These are phyloP conservation scores for Platanus orientalis DNA, from an alignment of 164 flowering plant genomes.

Conservation along the genomic window DNA sequence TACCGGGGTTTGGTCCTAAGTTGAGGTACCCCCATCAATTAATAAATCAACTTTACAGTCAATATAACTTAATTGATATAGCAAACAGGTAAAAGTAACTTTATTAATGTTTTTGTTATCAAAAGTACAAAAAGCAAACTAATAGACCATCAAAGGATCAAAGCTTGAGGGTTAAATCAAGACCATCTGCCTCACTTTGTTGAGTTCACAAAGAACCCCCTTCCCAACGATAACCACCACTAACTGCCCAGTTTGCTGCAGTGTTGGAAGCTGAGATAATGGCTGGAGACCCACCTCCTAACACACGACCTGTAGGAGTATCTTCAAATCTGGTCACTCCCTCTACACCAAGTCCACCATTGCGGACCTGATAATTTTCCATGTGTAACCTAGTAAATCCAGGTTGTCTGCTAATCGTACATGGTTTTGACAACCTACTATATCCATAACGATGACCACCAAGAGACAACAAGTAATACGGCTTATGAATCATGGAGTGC, in stretches of 20 bases:
- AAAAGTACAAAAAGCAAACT: too few species aligned
- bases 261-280: background rate
- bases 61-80: too few species aligned
- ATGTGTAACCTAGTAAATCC: background rate
- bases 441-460: background rate
- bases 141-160: too few species aligned
- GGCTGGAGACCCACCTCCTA: conserved; percentile 5
- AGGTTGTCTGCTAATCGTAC: background rate
- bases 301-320: too few species aligned
- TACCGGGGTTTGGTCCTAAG: too few species aligned
- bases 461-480: conserved; percentile 4
- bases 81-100: too few species aligned
- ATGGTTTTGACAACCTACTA: conserved; percentile 10
- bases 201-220: background rate
- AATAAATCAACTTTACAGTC: too few species aligned
- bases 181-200: background rate
- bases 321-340: too few species aligned
- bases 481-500: conserved; percentile 23
- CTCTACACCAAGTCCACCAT: background rate
- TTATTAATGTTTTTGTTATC: background rate
- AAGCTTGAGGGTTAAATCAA: too few species aligned
- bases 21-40: too few species aligned
- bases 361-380: background rate
- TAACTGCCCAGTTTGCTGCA: background rate
- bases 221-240: background rate